These are phyloP conservation scores for Isoetes taiwanensis DNA, from an alignment of 75 land plant species.

Conservation along the genomic window DNA sequence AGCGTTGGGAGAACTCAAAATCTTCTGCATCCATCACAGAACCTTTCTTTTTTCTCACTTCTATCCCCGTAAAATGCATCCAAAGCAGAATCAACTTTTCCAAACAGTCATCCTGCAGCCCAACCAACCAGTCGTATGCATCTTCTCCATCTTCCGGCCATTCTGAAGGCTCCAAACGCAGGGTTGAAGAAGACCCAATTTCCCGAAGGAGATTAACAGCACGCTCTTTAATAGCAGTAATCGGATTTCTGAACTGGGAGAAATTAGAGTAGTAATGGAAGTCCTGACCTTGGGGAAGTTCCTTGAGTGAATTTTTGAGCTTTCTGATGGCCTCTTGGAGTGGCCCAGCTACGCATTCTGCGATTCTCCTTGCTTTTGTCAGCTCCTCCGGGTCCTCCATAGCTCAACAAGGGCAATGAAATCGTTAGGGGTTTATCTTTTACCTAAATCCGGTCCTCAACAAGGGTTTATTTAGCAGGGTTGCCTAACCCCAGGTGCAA, in stretches of 20 bases:
- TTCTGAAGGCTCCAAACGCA: slow-evolving; percentile 5
- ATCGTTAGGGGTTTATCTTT: no score
- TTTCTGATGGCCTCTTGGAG: no score
- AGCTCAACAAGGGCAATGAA: no score
- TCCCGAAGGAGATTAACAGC: slow-evolving; percentile 26
- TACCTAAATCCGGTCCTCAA: no score
- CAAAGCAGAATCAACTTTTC: slow-evolving; percentile 53
- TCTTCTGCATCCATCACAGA: no score
- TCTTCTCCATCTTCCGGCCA: slow-evolving; percentile 36
- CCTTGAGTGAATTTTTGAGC: no score
- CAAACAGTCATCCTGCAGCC: slow-evolving; percentile 56
- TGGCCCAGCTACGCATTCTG: no score
- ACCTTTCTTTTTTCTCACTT: slow-evolving; percentile 17
- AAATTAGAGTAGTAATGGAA: slow-evolving; percentile 89
- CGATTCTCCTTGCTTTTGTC: no score
- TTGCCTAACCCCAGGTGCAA: no score
- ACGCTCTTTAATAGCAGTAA: slow-evolving; percentile 15
- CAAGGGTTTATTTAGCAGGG: no score
- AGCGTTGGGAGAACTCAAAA: no score
- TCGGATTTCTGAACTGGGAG: slow-evolving; percentile 47
- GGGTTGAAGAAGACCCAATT: slow-evolving; percentile 27
- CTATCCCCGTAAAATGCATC: slow-evolving; percentile 38
- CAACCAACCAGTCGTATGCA: slow-evolving; percentile 62
- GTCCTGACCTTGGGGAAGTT: slow-evolving; percentile 48
- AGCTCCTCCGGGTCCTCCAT: no score